Evolutionary conservation across 1,284 basidiomycete species (phyloP).

Genomic region (Tilletia setariae): DNA sequence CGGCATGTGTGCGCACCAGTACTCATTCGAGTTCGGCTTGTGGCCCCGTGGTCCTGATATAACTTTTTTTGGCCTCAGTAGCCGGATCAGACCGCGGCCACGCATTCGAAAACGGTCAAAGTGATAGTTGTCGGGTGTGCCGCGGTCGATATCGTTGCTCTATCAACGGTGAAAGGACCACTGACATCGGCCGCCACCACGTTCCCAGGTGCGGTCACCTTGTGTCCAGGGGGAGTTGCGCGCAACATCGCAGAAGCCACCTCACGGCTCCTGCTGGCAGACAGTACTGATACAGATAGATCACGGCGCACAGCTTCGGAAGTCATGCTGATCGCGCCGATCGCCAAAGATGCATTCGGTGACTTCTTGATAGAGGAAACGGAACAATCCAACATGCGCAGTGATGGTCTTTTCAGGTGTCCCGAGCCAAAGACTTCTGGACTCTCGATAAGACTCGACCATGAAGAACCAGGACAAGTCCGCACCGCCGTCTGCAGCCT

Average conservation of each 20-base stretch:
- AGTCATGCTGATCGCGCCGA: slow-evolving; percentile 56
- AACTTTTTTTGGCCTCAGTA: too few species aligned
- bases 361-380: slow-evolving; percentile 65
- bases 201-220: slow-evolving; percentile 69
- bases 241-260: slow-evolving; percentile 90
- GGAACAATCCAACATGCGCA: slow-evolving; percentile 67
- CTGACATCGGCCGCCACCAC: slow-evolving; percentile 60
- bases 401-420: slow-evolving; percentile 68
- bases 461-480: neutral
- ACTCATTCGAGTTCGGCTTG: too few species aligned
- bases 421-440: slow-evolving; percentile 1
- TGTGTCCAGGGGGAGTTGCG: slow-evolving; percentile 84
- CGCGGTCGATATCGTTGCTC: slow-evolving; percentile 48
- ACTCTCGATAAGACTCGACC: neutral
- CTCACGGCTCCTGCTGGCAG: slow-evolving; percentile 62
- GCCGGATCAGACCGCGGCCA: too few species aligned
- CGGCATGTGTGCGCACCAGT: too few species aligned
- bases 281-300: slow-evolving; percentile 25
- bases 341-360: slow-evolving; percentile 48
- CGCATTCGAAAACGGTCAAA: neutral
- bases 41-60: too few species aligned
- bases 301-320: neutral
- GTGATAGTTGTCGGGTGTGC: slow-evolving; percentile 45
- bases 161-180: slow-evolving; percentile 1
- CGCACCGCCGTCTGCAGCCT: slow-evolving; percentile 73